Evolutionary conservation across 306 rosid genomes (phyloP).

Genomic region (Abrus pulchellus): DNA sequence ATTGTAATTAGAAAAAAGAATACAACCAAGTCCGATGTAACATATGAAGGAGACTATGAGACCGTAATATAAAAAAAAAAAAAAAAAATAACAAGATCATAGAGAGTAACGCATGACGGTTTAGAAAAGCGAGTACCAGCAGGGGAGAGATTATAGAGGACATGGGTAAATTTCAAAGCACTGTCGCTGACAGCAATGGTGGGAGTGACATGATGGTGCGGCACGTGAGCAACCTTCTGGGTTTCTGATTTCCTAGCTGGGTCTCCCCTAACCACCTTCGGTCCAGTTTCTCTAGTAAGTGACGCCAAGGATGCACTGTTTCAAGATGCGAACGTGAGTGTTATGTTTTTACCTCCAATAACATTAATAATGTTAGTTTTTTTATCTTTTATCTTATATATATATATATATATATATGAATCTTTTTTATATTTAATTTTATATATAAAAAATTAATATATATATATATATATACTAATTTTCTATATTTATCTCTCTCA

Average conservation of each 20-base stretch:
- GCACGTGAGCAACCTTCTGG: constrained; percentile 48
- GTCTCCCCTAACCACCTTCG: constrained; percentile 88
- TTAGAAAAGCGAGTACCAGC: constrained; percentile 62
- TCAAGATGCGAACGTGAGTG: neutral
- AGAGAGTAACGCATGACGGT: neutral
- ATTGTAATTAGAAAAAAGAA: neutral
- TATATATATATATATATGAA: no score
- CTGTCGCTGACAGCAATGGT: constrained; percentile 83
- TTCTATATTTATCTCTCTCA: no score
- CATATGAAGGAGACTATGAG: neutral
- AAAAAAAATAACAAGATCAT: neutral
- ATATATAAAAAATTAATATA: no score
- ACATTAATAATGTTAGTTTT: no score
- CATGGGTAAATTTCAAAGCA: constrained; percentile 84
- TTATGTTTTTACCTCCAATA: no score
- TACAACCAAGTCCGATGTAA: neutral
- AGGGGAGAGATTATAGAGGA: constrained; percentile 93
- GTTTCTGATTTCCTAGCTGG: constrained; percentile 61
- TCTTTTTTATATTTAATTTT: no score
- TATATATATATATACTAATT: no score
- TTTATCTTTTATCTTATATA: no score
- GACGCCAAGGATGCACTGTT: constrained; percentile 94
- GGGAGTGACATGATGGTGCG: constrained; percentile 60
- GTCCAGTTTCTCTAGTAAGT: constrained; percentile 90
- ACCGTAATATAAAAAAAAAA: neutral